Base-by-base conservation (phyloP, 192 early-diverging fungal species). In the Haplosporangium gracile region DNA sequence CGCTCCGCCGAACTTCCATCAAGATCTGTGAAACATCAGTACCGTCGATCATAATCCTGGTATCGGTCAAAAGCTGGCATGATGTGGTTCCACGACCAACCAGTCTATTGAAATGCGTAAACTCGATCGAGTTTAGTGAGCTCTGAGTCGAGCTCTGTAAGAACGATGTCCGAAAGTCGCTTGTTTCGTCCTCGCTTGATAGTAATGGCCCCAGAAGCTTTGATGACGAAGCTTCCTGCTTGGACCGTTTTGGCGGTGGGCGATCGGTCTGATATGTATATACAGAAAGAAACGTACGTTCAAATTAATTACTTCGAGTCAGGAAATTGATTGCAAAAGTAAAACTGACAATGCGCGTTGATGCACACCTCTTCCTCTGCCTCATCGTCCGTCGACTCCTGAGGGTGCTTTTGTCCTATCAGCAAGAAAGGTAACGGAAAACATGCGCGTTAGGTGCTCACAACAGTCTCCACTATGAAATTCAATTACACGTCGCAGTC, bases 151-250 rank as follows among this genome's bases (percentile, higher is more conserved):
- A 29, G n/a, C 57, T 63, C 26, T n/a, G 53, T 8, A 55, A 29
- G 2, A 26, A 29, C 0, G 57, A 8, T n/a, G 24, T 63, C 1
- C 57, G 5, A 26, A 29, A 29, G 29, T 63, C 57, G 9, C 57
- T 63, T 63, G 26, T n/a, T 63, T 63, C 57, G 26, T 63, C 57
- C 57, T 63, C 53, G 53, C 53, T 55, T 55, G 53, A 55, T 22
- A 55, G 24, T n/a, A 55, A 55, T 22, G 53, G 53, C 7, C 53
- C 53, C 8, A n/a, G 1, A 24, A 55, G 24, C 24, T 55, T 55
- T 55, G 47, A 49, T n/a, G 53, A 6, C 6, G 53, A 4, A n/a
- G 6, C 24, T n/a, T 55, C 24, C 15, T n/a, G 24, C 8, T n/a
- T 22, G 53, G 53, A 55, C 24, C 53, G 53, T 55, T 55, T 55